Conservation (phyloP, 768 basidiomycete species). For the Podaxis pistillaris region DNA sequence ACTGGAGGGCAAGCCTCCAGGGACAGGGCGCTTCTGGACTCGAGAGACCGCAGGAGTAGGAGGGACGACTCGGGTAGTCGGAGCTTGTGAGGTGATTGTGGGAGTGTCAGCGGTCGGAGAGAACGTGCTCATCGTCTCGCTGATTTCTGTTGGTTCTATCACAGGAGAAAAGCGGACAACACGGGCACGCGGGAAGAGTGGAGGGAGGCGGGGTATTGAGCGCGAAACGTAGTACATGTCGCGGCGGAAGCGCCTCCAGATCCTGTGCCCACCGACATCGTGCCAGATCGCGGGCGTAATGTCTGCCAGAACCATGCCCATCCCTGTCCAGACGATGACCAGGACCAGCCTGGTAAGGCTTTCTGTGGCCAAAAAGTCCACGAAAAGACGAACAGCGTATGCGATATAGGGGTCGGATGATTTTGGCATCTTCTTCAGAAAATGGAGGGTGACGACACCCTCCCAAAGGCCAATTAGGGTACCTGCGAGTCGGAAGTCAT, state of each 20-base stretch:
- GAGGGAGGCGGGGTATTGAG: conserved; percentile 25
- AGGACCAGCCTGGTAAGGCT: conserved; percentile 35
- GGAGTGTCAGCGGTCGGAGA: conserved; percentile 10
- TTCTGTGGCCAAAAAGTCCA: conserved; percentile 70
- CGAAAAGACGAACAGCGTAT: conserved; percentile 64
- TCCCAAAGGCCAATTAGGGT: conserved; percentile 79
- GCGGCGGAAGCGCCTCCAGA: conserved; percentile 39
- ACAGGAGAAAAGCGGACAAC: conserved; percentile 39
- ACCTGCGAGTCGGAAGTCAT: conserved; percentile 53
- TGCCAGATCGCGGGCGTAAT: conserved; percentile 38
- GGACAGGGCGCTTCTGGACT: conserved; percentile 2
- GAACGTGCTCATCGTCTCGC: conserved; percentile 9
- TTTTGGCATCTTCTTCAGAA: conserved; percentile 60
- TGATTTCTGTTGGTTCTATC: conserved; percentile 11
- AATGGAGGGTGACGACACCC: conserved; percentile 72
- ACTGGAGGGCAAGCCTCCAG: conserved; percentile 6
- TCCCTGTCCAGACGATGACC: conserved; percentile 39
- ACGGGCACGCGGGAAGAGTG: conserved; percentile 36
- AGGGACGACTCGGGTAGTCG: conserved; percentile 6
- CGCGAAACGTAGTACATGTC: conserved; percentile 37
- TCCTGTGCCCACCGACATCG: conserved; percentile 34
- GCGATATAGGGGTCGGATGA: conserved; percentile 72
- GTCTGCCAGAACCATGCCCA: conserved; percentile 43
- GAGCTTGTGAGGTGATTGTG: conserved; percentile 9
- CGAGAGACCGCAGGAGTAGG: conserved; percentile 2